Evolutionary conservation across 2,329 filamentous ascomycete genomes (phyloP), one percentile per base, ranked within the genome.

Genomic region (Phyllosticta citriasiana): DNA sequence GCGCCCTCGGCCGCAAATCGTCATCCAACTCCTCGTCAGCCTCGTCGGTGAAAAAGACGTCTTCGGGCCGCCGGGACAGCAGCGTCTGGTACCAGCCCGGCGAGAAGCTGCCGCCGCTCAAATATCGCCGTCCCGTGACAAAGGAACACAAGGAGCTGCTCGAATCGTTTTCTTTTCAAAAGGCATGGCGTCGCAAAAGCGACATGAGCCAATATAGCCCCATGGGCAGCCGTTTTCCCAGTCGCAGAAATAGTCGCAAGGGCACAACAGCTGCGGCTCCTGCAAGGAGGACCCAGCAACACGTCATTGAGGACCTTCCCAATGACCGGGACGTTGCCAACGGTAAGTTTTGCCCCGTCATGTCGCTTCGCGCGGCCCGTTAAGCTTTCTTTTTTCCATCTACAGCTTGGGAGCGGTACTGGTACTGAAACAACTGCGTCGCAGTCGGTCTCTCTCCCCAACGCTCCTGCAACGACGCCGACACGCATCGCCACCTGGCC

Each of bases 111-210:
- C 78, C 78, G 4, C 74, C 76, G 24, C 70, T 77, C 19, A 81
- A 81, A 65, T 81, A 81, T 67, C 74, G 78, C 52, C 72, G 75
- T 26, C 75, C 77, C 9, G 78, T 79, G 52, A 75, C 75, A 62
- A 78, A 79, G 52, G 76, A 78, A 65, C 78, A 81, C 74, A 79
- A 78, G 67, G 77, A 77, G 65, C 72, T 74, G 55, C 72, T 81
- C 47, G 78, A 80, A 65, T 67, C 76, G 14, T 81, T 79, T 69
- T 74, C 65, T 62, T 80, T 78, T 66, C 70, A 71, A 24, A 75
- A 75, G 19, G 76, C 78, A 24, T 80, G 78, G 78, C 72, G 77
- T 26, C 69, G 76, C 59, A 74, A 72, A 65, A 78, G 75, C 65
- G 73, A 74, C 57, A 70, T 74, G 57, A 78, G 74, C 63, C 67